Evolutionary conservation across 1,139 yeast species (phyloP).

Genomic region (Petasospora fabianii): DNA sequence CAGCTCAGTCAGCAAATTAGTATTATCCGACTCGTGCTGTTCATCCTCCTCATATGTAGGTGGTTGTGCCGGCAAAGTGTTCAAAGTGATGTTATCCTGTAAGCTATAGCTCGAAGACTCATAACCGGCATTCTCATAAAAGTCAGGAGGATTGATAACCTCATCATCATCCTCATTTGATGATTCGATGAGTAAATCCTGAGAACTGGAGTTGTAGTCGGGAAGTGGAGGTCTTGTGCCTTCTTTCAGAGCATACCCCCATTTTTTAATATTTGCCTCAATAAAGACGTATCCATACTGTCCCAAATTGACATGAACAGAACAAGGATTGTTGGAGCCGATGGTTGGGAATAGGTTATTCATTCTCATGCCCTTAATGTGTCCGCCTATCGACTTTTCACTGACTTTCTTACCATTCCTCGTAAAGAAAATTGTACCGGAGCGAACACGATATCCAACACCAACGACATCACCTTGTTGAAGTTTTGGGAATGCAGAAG

Average conservation of each 20-base stretch:
- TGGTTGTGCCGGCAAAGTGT: constrained; percentile 32
- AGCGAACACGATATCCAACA: constrained; percentile 75
- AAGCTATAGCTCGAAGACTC: constrained; percentile 19
- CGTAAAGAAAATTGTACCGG: constrained; percentile 84
- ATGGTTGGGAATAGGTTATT: constrained; percentile 85
- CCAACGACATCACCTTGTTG: constrained; percentile 90
- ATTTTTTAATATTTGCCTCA: constrained; percentile 85
- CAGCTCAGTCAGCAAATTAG: constrained; percentile 3
- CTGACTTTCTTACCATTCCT: constrained; percentile 83
- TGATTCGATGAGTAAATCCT: constrained; percentile 37
- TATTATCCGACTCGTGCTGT: not conserved
- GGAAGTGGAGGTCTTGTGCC: constrained; percentile 75
- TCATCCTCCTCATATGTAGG: constrained; percentile 33
- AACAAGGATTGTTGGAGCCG: constrained; percentile 76
- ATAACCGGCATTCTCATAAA: constrained; percentile 28
- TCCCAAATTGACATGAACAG: constrained; percentile 81
- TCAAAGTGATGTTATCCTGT: constrained; percentile 31
- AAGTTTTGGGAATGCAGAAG: constrained; percentile 67
- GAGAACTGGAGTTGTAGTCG: constrained; percentile 50
- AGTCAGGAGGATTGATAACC: constrained; percentile 27
- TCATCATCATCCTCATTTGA: constrained; percentile 34
- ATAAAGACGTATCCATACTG: constrained; percentile 91
- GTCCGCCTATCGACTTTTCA: constrained; percentile 69
- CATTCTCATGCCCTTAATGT: constrained; percentile 70
- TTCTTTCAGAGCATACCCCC: constrained; percentile 81